Evolutionary conservation across 148 eudicot genomes (phyloP).

Genomic region (Cornus suecica): DNA sequence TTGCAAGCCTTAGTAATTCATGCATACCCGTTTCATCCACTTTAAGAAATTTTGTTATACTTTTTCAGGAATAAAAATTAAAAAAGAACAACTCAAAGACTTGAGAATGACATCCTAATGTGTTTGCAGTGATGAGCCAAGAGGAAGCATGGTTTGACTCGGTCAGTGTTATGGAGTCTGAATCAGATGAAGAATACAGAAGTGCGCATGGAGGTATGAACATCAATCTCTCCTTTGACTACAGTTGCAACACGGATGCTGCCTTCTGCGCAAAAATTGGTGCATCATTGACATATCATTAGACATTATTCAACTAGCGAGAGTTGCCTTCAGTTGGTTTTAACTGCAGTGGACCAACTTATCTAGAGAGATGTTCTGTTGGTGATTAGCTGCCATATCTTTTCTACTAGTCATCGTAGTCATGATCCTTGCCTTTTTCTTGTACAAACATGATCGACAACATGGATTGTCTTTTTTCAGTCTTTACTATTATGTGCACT

Average conservation of each 20-base stretch:
- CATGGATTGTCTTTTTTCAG: too few species aligned
- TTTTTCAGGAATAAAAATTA: not conserved
- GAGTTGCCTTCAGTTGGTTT: too few species aligned
- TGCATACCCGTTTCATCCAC: not conserved
- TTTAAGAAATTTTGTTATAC: not conserved
- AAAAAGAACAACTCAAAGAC: not conserved
- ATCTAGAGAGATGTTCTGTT: not conserved
- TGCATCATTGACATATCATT: not conserved
- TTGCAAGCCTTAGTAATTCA: not conserved
- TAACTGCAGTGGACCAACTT: not conserved
- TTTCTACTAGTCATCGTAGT: too few species aligned
- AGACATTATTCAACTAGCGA: not conserved
- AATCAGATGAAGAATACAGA: constrained; percentile 61
- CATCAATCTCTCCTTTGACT: not conserved
- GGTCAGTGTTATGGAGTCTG: constrained; percentile 49
- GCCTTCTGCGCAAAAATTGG: not conserved
- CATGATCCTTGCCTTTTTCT: too few species aligned
- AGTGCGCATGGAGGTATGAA: constrained; percentile 58
- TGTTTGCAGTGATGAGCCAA: constrained; percentile 33
- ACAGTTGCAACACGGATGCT: not conserved
- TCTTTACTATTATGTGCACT: too few species aligned
- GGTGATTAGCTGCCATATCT: not conserved
- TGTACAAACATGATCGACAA: too few species aligned
- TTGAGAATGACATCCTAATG: constrained; percentile 10
- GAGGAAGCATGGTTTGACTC: constrained; percentile 72